These are phyloP conservation scores for Clausena lansium DNA, from an alignment of 345 rosid species.

Conservation along the genomic window DNA sequence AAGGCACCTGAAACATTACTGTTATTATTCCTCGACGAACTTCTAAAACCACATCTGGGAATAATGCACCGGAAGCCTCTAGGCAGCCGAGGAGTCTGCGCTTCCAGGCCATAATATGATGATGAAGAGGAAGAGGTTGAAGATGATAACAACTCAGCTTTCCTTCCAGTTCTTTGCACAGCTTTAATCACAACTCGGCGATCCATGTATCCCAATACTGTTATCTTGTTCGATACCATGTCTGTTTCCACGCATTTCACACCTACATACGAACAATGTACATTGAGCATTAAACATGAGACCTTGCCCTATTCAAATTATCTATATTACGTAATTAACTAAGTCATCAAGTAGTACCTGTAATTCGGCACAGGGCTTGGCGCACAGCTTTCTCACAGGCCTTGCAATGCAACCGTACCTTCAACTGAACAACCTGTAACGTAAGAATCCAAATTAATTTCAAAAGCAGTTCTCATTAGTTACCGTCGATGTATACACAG, in stretches of 20 bases:
- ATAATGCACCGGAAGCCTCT: constrained; percentile 31
- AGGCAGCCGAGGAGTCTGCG: constrained; percentile 24
- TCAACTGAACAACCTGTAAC: constrained; percentile 30
- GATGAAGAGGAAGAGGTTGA: neutral
- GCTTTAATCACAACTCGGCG: constrained; percentile 19
- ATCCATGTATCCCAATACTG: constrained; percentile 31
- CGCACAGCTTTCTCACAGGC: constrained; percentile 36
- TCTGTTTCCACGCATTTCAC: constrained; percentile 35
- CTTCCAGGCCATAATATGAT: neutral
- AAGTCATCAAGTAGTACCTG: constrained; percentile 14
- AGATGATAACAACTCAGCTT: constrained; percentile 18
- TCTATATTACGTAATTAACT: too few relatives aligned
- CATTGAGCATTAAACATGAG: neutral
- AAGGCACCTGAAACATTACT: neutral
- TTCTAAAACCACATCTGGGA: constrained; percentile 20
- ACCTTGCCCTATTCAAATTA: neutral
- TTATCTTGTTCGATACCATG: constrained; percentile 14
- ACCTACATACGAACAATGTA: constrained; percentile 12
- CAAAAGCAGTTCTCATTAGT: neutral
- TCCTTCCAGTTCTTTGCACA: constrained; percentile 32
- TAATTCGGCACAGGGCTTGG: constrained; percentile 27
- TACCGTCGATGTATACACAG: neutral
- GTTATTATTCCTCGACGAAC: neutral
- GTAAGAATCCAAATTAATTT: neutral
- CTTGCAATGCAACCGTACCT: constrained; percentile 40